A percentile compares a stretch with the other conserved stretches of the same genome.
phyloP scores from a whole-genome alignment of 495 filamentous ascomycete species.

The Xylaria sp. region DNA sequence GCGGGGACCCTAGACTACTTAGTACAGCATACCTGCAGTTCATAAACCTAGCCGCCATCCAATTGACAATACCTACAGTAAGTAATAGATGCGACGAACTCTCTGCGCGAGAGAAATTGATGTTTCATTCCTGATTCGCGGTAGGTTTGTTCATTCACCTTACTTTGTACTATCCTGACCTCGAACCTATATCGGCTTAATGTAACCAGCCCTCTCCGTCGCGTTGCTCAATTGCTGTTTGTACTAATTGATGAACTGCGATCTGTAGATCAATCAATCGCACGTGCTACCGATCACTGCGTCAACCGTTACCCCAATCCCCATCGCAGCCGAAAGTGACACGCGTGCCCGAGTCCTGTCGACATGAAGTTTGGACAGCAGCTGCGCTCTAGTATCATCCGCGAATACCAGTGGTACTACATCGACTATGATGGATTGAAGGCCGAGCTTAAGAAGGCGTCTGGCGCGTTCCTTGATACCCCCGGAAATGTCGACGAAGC shows the following conservation, averaged over 20 bases:
- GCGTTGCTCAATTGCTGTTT: background rate
- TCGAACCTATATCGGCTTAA: background rate
- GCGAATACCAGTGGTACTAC: constrained; percentile 96
- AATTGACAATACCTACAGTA: background rate
- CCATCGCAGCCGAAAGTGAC: background rate
- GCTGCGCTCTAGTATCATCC: constrained; percentile 89
- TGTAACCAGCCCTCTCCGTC: constrained; percentile 2
- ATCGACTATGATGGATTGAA: constrained; percentile 97
- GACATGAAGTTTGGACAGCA: constrained; percentile 92
- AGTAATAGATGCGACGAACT: background rate
- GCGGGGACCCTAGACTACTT: no score
- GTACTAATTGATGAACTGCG: constrained; percentile 1
- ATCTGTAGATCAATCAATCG: background rate
- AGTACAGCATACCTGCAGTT: background rate
- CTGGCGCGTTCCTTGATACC: constrained; percentile 52
- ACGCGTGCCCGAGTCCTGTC: constrained; percentile 50
- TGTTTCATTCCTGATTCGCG: background rate
- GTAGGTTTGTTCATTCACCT: background rate
- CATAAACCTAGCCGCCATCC: background rate
- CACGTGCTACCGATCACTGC: background rate
- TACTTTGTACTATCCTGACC: background rate
- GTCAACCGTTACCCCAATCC: background rate
- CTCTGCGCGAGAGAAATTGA: background rate
- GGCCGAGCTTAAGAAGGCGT: constrained; percentile 77
- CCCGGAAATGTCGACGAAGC: constrained; percentile 49